Conservation (phyloP, 1,139 yeast genomes). For the Trichomonascaceae sp. region DNA sequence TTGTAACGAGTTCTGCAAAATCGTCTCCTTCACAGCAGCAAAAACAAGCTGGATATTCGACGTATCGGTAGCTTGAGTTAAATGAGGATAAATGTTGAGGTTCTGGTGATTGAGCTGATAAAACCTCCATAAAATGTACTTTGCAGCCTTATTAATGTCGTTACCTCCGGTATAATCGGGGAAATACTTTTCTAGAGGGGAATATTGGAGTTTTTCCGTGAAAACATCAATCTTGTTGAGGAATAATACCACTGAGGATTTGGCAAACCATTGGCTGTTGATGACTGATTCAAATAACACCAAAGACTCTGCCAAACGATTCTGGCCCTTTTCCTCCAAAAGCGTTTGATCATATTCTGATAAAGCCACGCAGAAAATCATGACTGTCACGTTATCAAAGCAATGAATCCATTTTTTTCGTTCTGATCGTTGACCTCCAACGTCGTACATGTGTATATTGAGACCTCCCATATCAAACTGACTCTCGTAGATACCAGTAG, state of each 20-base stretch:
- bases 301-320: conserved; percentile 78
- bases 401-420: conserved; percentile 95
- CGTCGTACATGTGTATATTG: conserved; percentile 80
- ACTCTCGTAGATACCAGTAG: conserved; percentile 87
- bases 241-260: conserved; percentile 79
- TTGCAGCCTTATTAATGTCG: conserved; percentile 89
- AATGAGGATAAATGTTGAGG: conserved; percentile 77
- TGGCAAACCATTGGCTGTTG: conserved; percentile 88
- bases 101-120: conserved; percentile 80
- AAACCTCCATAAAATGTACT: conserved; percentile 86
- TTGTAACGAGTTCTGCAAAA: conserved; percentile 73
- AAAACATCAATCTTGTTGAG: conserved; percentile 86
- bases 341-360: conserved; percentile 86
- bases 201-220: conserved; percentile 73
- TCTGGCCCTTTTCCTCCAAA: conserved; percentile 64
- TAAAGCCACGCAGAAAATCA: conserved; percentile 84
- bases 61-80: conserved; percentile 93
- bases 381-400: conserved; percentile 83
- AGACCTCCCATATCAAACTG: conserved; percentile 70
- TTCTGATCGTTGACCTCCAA: conserved; percentile 92
- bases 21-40: conserved; percentile 88
- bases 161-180: conserved; percentile 88
- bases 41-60: conserved; percentile 81
- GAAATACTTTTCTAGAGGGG: conserved; percentile 78
- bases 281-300: conserved; percentile 85